Conservation (phyloP, 257 asterid genomes). For the Ilex asprella region DNA sequence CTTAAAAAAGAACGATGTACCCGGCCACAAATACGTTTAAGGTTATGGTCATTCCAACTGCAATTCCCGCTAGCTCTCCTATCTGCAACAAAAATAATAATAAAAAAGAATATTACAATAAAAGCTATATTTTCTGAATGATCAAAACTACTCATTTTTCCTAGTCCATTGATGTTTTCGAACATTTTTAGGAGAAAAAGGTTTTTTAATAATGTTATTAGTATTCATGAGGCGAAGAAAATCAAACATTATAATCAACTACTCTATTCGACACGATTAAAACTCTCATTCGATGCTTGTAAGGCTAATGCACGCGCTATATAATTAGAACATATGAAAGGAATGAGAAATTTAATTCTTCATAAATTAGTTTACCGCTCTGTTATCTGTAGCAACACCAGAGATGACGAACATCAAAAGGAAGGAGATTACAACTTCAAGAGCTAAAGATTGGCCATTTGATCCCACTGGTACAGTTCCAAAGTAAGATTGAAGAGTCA, state of each 20-base stretch:
- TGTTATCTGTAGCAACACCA: conserved; percentile 38
- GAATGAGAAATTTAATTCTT: too few relatives aligned
- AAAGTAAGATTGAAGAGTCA: conserved; percentile 42
- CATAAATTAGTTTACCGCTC: conserved; percentile 39
- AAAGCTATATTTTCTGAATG: too few relatives aligned
- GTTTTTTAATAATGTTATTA: too few relatives aligned
- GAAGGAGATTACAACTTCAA: conserved; percentile 61
- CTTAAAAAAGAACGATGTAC: conserved; percentile 26
- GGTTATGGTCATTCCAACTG: conserved; percentile 69
- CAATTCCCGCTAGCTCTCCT: conserved; percentile 46
- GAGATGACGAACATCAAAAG: conserved; percentile 74
- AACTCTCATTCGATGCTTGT: too few relatives aligned
- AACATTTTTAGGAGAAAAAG: background rate
- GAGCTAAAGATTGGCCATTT: conserved; percentile 46
- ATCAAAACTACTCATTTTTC: too few relatives aligned
- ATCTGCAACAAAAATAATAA: conserved; percentile 18
- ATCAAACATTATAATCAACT: too few relatives aligned
- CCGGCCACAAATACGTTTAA: conserved; percentile 71
- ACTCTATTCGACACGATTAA: too few relatives aligned
- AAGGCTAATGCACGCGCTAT: too few relatives aligned
- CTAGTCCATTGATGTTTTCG: too few relatives aligned
- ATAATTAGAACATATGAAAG: too few relatives aligned
- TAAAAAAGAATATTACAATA: background rate
- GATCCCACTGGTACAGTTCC: conserved; percentile 71
- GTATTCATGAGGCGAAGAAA: too few relatives aligned